phyloP scores from a whole-genome alignment of 2,329 filamentous ascomycete species.

The Pleurostoma richardsiae region DNA sequence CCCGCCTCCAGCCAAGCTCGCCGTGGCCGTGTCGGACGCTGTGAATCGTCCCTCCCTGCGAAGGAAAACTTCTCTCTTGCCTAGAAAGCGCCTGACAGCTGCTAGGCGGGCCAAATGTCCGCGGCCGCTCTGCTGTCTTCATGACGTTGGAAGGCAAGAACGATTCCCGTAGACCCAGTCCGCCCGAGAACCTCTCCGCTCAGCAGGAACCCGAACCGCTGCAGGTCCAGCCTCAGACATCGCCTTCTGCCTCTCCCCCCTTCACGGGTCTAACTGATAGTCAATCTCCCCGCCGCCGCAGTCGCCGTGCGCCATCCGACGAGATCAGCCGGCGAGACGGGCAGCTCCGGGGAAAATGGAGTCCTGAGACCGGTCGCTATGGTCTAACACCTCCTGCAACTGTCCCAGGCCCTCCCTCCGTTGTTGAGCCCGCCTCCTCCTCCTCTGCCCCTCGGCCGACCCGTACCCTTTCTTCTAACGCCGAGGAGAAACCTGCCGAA shows the following conservation, averaged over 20 bases:
- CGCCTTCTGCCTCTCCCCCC: neutral
- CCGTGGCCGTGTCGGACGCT: neutral
- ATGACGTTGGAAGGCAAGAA: neutral
- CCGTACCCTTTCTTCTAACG: too few species aligned
- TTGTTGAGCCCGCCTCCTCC: slow-evolving; percentile 6
- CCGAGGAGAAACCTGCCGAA: neutral
- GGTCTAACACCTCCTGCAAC: slow-evolving; percentile 18
- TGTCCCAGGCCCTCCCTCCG: slow-evolving; percentile 12
- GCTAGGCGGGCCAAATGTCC: neutral
- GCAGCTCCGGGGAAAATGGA: slow-evolving; percentile 10
- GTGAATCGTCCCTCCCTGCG: neutral
- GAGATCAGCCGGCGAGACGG: slow-evolving; percentile 9
- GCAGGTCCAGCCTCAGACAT: neutral
- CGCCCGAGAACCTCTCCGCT: slow-evolving; percentile 3
- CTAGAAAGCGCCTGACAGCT: neutral
- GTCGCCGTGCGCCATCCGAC: slow-evolving; percentile 3
- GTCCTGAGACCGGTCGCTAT: slow-evolving; percentile 19
- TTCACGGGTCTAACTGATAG: neutral
- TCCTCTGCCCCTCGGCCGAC: too few species aligned
- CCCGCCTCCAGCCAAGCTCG: neutral
- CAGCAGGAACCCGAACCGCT: neutral
- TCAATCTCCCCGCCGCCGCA: neutral
- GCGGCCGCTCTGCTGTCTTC: neutral
- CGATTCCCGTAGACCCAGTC: neutral
- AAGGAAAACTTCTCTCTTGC: neutral